phyloP scores from a whole-genome alignment of 768 basidiomycete species.

The Tulasnella sp. region DNA sequence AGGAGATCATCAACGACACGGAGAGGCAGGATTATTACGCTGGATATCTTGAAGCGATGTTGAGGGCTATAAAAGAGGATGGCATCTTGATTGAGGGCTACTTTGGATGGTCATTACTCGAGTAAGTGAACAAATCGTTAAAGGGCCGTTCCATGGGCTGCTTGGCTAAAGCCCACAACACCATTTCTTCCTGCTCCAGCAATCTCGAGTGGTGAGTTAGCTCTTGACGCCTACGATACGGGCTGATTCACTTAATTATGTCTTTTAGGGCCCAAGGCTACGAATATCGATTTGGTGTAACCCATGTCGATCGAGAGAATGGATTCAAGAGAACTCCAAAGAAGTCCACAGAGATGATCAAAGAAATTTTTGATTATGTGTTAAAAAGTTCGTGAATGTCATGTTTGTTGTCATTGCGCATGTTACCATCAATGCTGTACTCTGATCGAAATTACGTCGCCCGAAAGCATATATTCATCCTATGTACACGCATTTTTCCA shows the following conservation, averaged over 20 bases:
- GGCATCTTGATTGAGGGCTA: conserved; percentile 15
- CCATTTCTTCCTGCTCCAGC: no score
- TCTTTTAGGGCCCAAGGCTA: conserved; percentile 5
- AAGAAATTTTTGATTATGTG: no score
- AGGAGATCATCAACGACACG: conserved; percentile 4
- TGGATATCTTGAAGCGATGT: conserved; percentile 18
- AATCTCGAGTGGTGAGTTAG: conserved; percentile 17
- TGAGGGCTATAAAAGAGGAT: conserved; percentile 19
- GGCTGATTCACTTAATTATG: background rate
- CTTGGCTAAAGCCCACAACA: no score
- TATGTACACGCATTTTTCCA: no score
- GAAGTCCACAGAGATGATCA: conserved; percentile 1
- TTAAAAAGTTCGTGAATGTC: no score
- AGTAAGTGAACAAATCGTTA: no score
- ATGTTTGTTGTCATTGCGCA: no score
- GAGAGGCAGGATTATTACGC: conserved; percentile 16
- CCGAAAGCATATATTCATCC: no score
- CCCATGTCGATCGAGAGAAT: conserved; percentile 19
- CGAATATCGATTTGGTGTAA: conserved; percentile 18
- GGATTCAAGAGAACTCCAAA: conserved; percentile 17
- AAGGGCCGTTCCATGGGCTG: no score
- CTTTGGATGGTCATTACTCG: conserved; percentile 12
- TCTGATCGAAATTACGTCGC: no score
- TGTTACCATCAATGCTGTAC: no score
- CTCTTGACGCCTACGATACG: background rate